Base-by-base conservation (phyloP, 2,329 filamentous ascomycete genomes). In the Lachnellula arida region DNA sequence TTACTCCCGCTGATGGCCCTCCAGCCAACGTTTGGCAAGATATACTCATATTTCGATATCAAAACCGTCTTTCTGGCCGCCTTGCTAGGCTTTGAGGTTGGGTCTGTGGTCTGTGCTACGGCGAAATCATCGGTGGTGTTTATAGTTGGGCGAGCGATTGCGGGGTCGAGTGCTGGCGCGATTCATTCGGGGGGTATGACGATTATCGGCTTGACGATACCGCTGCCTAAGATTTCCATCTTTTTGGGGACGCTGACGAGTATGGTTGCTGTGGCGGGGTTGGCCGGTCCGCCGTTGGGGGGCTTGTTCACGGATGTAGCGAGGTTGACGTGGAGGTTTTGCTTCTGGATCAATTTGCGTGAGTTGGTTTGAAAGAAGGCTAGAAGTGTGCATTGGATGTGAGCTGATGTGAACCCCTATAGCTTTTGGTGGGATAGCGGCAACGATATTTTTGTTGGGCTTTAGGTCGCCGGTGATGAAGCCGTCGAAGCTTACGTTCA, bases 111-210 rank as follows among this genome's bases (percentile, higher is more conserved):
- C 23, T 67, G 66, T 46, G 68, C 63, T 6, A 49, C 60, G 1
- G 65, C 68, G 11, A 65, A 60, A 9, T 65, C 53, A 25, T 67
- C 67, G 11, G 58, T 62, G 4, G 58, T 64, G 5, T 61, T 70
- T n/a, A 70, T 70, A 40, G 52, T 69, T 28, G 68, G 68, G n/a
- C 60, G 68, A 43, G 66, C 65, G 12, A 52, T 70, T 5, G 61
- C 64, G 48, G 68, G 68, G 49, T 47, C 63, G 35, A 65, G 63
- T 2, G 57, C 61, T 56, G 64, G 54, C 35, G 67, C 56, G 8
- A 53, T 65, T 19, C 11, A 71, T 70, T 53, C 67, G 1, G 76
- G 76, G 0, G 70, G 70, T 2, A 71, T 76, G 64, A 74, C 68
- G 4, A 74, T 77, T 49, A 72, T 75, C 9, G n/a, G 25, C 44